Conservation (phyloP, 495 filamentous ascomycete genomes). For the Cairneyella variabilis region DNA sequence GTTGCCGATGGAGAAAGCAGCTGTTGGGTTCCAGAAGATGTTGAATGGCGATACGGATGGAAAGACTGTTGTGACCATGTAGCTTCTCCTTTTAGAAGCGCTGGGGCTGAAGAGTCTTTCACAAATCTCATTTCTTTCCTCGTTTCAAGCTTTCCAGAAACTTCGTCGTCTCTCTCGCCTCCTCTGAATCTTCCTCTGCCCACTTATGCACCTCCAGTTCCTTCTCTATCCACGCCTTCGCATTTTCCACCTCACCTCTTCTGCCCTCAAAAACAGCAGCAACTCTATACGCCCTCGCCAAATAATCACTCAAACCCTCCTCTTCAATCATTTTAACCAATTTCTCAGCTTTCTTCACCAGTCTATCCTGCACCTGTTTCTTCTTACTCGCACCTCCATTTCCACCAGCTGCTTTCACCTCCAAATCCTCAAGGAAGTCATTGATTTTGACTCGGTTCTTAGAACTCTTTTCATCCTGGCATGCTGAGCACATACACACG, state of each 20-base stretch:
- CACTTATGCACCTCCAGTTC: constrained; percentile 5
- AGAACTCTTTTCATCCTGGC: background rate
- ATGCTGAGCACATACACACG: constrained; percentile 17
- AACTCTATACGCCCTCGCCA: constrained; percentile 2
- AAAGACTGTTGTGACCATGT: constrained; percentile 9
- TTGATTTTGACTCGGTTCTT: constrained; percentile 5
- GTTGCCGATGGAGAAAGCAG: constrained; percentile 1
- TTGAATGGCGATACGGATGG: constrained; percentile 12
- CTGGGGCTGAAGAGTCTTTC: too few relatives aligned
- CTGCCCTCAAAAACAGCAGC: background rate
- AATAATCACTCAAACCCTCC: constrained; percentile 13
- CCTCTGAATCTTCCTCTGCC: background rate
- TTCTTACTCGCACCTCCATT: background rate
- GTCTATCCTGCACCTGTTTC: background rate
- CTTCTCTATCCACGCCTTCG: background rate
- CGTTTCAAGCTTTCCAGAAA: background rate
- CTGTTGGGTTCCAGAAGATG: constrained; percentile 11
- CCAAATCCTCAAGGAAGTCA: constrained; percentile 6
- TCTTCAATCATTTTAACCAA: constrained; percentile 12
- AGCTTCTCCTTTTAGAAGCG: background rate
- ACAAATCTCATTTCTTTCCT: background rate
- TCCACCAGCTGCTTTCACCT: background rate
- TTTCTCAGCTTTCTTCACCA: background rate
- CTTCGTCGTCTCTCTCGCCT: background rate
- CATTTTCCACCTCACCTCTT: background rate